Conservation (phyloP, 2,329 filamentous ascomycete genomes). For the Calonectria naviculata region DNA sequence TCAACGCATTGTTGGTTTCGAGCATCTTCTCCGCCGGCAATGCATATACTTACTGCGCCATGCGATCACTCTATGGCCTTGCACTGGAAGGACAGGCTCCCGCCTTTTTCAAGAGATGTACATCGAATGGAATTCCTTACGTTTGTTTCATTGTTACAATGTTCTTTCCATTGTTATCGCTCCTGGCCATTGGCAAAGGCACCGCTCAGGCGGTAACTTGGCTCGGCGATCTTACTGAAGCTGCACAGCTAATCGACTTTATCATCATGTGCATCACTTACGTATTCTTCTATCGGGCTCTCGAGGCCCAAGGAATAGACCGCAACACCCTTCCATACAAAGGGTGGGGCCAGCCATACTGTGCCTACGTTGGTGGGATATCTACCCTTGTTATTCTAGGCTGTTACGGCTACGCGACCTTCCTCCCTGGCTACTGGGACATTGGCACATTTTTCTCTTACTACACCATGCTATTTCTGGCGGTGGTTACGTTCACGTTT, state of each 20-base stretch:
- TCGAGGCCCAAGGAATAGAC: slow-evolving; percentile 61
- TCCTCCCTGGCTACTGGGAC: slow-evolving; percentile 54
- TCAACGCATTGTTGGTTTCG: slow-evolving; percentile 7
- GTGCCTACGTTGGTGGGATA: slow-evolving; percentile 52
- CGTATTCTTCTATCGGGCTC: slow-evolving; percentile 60
- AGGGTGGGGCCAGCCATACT: slow-evolving; percentile 68
- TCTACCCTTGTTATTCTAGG: slow-evolving; percentile 31
- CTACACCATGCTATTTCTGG: slow-evolving; percentile 58
- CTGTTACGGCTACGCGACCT: slow-evolving; percentile 63
- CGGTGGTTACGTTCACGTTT: neutral
- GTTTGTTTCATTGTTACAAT: slow-evolving; percentile 11
- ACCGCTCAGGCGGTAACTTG: slow-evolving; percentile 54
- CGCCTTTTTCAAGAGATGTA: neutral
- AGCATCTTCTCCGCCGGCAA: slow-evolving; percentile 20
- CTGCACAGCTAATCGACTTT: slow-evolving; percentile 68
- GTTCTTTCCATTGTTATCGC: slow-evolving; percentile 4
- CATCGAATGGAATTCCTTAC: slow-evolving; percentile 3
- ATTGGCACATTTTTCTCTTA: slow-evolving; percentile 58
- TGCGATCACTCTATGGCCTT: slow-evolving; percentile 46
- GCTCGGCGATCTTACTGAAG: slow-evolving; percentile 65
- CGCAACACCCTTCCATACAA: slow-evolving; percentile 65
- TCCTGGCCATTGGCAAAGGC: neutral
- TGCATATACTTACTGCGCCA: slow-evolving; percentile 4
- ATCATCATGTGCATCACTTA: slow-evolving; percentile 61
- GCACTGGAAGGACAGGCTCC: slow-evolving; percentile 19